Evolutionary conservation across 306 rosid species (phyloP).

Genomic region (Ammopiptanthus mongolicus): DNA sequence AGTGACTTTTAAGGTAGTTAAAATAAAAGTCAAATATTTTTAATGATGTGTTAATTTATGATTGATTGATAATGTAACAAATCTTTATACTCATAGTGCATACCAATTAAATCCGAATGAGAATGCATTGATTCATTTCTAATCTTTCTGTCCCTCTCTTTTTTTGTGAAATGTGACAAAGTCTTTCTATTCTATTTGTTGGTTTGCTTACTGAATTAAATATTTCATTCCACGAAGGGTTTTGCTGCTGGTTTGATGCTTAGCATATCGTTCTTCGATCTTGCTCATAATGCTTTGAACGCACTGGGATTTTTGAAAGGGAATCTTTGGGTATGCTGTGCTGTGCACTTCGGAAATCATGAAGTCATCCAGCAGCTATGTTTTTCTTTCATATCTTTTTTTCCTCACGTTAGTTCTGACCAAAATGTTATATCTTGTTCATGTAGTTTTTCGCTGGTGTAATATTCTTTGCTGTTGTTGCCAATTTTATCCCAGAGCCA

Average conservation of each 20-base stretch:
- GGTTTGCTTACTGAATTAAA: background rate
- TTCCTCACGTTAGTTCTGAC: constrained; percentile 9
- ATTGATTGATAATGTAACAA: too few relatives aligned
- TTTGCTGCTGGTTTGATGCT: constrained; percentile 98
- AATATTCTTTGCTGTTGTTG: constrained; percentile 69
- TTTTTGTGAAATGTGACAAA: background rate
- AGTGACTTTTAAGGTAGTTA: too few relatives aligned
- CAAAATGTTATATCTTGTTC: constrained; percentile 12
- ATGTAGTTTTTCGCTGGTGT: constrained; percentile 92
- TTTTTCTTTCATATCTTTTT: background rate
- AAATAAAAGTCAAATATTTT: too few relatives aligned
- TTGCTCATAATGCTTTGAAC: constrained; percentile 95
- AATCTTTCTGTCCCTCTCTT: background rate
- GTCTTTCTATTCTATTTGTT: background rate
- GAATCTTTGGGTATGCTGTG: constrained; percentile 78
- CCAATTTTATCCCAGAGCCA: constrained; percentile 91
- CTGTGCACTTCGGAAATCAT: background rate
- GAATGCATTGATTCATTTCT: background rate
- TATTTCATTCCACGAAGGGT: constrained; percentile 48
- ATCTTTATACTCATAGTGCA: too few relatives aligned
- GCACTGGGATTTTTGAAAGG: constrained; percentile 92
- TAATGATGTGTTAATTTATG: too few relatives aligned
- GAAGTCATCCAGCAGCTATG: background rate
- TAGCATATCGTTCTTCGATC: constrained; percentile 93
- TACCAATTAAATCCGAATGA: too few relatives aligned